These are phyloP conservation scores for Monosporozyma unispora DNA, from an alignment of 805 yeast genomes.

Conservation along the genomic window DNA sequence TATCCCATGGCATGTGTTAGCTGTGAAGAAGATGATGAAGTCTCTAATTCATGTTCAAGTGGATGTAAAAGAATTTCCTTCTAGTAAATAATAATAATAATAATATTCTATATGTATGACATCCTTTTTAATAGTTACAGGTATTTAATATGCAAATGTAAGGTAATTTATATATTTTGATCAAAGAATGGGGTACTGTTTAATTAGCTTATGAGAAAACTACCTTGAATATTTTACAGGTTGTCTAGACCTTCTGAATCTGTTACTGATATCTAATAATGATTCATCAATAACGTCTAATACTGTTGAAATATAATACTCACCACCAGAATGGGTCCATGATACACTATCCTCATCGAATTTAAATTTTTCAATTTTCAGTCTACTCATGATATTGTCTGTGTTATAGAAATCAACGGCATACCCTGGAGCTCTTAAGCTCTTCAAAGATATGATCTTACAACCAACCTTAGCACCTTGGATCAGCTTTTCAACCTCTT, in stretches of 20 bases:
- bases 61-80: slow-evolving; percentile 10
- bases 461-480: slow-evolving; percentile 62
- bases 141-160: not conserved
- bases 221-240: slow-evolving; percentile 22
- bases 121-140: not conserved
- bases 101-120: not conserved
- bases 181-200: not conserved
- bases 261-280: slow-evolving; percentile 17
- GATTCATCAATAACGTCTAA: slow-evolving; percentile 32
- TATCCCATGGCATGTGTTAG: slow-evolving; percentile 66
- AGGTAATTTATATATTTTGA: not conserved
- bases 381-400: slow-evolving; percentile 52
- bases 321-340: slow-evolving; percentile 76
- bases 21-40: slow-evolving; percentile 55
- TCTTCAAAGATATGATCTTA: slow-evolving; percentile 68
- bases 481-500: slow-evolving; percentile 55
- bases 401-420: slow-evolving; percentile 44
- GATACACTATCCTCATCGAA: slow-evolving; percentile 70
- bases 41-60: slow-evolving; percentile 52
- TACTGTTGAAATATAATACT: slow-evolving; percentile 69
- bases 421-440: slow-evolving; percentile 70
- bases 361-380: slow-evolving; percentile 52
- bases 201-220: too few species aligned
- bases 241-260: slow-evolving; percentile 19
- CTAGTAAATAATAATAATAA: not conserved